Evolutionary conservation across 2,329 filamentous ascomycete genomes (phyloP), one percentile per base, ranked within the genome.

Genomic region (Diaporthe ampelina): DNA sequence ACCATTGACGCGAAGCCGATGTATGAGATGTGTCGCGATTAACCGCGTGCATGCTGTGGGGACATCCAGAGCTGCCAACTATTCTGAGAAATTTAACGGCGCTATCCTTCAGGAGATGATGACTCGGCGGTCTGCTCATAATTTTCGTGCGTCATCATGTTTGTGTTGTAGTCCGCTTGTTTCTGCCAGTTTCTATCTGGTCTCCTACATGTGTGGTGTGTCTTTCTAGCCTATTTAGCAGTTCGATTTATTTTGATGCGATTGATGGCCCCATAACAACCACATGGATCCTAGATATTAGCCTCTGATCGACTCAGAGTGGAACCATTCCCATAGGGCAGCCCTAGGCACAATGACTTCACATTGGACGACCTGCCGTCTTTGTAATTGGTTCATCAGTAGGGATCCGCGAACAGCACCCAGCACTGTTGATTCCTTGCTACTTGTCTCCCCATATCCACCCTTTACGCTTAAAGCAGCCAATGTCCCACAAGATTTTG

Each of bases 11-110:
- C 63, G 63, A 67, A 67, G 63, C 63, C 63, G 63, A 67, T 13
- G 15, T 19, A 26, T 67, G 63, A 37, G 29, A 54, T 54, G 15
- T 21, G 45, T 68, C 63, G 63, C 48, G 63, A 68, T 37, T 68
- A 54, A 68, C 21, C 63, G 63, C 63, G 63, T 40, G 63, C 63
- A 67, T 43, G 45, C 45, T 67, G 63, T 52, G 63, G 63, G 45
- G 63, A 21, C 4, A 19, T n/a, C 26, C 26, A 48, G 40, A 21
- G 11, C 59, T 68, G 48, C 48, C 29, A 37, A 21, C 15, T 29
- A 29, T 40, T 52, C 13, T 32, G 15, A 21, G 45, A 40, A 52
- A 13, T 21, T 29, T 45, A 67, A 37, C 52, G 32, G 29, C 13
- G 37, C 48, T 29, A 17, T 21, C 5, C n/a, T 15, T 10, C 11